These are phyloP conservation scores for Pachyrhizus erosus DNA, from an alignment of 306 rosid species.

Conservation along the genomic window DNA sequence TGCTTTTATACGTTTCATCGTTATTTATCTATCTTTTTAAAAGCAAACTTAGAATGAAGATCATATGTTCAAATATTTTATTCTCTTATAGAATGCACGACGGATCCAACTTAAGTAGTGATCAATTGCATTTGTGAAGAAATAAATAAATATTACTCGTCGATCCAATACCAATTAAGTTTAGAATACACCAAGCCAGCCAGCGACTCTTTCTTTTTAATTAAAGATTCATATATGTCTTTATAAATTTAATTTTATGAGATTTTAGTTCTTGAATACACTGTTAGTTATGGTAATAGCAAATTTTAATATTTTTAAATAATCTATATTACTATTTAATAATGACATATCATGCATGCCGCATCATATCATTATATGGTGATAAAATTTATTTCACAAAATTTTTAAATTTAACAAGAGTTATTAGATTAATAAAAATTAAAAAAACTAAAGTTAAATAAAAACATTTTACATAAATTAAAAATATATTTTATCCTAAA, in stretches of 20 bases:
- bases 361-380: not conserved
- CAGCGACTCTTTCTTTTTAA: not conserved
- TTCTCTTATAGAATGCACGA: not conserved
- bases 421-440: not conserved
- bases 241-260: not conserved
- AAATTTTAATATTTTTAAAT: too few species aligned
- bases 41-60: slow-evolving; percentile 6
- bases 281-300: not conserved
- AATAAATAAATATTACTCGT: not conserved
- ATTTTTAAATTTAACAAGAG: not conserved
- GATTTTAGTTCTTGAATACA: not conserved
- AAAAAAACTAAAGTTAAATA: not conserved
- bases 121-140: not conserved
- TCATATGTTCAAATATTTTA: not conserved
- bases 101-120: slow-evolving; percentile 3
- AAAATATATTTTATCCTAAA: not conserved
- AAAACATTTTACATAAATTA: not conserved
- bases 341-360: not conserved
- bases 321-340: not conserved
- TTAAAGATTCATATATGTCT: not conserved
- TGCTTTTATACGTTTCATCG: not conserved
- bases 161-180: not conserved
- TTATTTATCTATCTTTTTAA: not conserved
- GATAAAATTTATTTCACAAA: not conserved
- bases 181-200: not conserved